Conservation (phyloP, 495 filamentous ascomycete species). For the Lepraria neglecta region DNA sequence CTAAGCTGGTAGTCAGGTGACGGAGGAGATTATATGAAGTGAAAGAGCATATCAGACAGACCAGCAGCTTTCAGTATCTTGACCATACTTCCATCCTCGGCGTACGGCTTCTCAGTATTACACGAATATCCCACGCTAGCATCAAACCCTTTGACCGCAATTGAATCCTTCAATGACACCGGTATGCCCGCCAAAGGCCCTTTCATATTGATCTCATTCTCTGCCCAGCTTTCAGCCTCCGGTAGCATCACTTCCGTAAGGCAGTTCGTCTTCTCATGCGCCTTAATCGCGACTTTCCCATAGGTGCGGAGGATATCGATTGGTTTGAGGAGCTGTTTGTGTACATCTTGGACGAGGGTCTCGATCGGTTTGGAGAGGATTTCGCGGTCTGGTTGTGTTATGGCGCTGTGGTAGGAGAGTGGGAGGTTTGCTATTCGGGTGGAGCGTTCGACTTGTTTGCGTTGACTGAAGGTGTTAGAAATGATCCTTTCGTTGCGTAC, state of each 20-base stretch:
- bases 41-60: conserved; percentile 26
- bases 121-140: conserved; percentile 74
- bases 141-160: conserved; percentile 83
- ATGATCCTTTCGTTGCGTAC: conserved; percentile 4
- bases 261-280: conserved; percentile 84
- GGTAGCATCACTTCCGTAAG: conserved; percentile 83
- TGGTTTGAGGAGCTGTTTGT: conserved; percentile 56
- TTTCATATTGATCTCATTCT: conserved; percentile 62
- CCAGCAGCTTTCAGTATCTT: conserved; percentile 80
- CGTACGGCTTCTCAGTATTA: conserved; percentile 58
- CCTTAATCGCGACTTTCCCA: conserved; percentile 78
- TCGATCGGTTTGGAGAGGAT: conserved; percentile 71
- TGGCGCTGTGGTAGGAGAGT: conserved; percentile 54
- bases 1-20: conserved; percentile 37
- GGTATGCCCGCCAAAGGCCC: conserved; percentile 89
- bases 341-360: conserved; percentile 70
- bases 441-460: conserved; percentile 71
- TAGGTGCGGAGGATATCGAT: conserved; percentile 80
- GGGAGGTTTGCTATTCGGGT: conserved; percentile 61
- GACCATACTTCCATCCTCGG: conserved; percentile 67
- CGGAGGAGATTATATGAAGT: background rate
- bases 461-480: conserved; percentile 46
- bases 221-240: conserved; percentile 72
- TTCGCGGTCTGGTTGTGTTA: conserved; percentile 53
- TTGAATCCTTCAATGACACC: conserved; percentile 80